These are phyloP conservation scores for Clonostachys byssicola DNA, from an alignment of 2,329 filamentous ascomycete species.

Conservation along the genomic window DNA sequence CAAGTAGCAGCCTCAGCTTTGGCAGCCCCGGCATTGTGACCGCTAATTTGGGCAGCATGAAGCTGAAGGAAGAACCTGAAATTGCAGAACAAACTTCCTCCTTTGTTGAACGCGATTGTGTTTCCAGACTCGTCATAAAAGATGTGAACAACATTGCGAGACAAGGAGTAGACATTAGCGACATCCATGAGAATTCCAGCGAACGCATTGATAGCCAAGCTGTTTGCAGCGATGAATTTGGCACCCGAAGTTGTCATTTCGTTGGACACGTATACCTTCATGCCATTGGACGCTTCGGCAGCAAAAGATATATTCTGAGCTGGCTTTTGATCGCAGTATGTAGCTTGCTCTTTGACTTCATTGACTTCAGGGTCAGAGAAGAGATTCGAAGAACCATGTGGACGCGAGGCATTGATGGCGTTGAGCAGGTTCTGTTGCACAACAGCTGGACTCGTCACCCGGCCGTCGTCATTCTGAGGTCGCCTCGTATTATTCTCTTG, in stretches of 20 bases:
- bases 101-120: slow-evolving; percentile 89
- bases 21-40: slow-evolving; percentile 28
- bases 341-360: slow-evolving; percentile 74
- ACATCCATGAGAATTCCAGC: slow-evolving; percentile 65
- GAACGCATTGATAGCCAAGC: slow-evolving; percentile 63
- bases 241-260: slow-evolving; percentile 38
- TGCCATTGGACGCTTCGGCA: slow-evolving; percentile 65
- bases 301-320: slow-evolving; percentile 69
- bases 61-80: slow-evolving; percentile 80
- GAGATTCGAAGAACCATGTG: slow-evolving; percentile 70
- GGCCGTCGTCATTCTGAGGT: slow-evolving; percentile 36
- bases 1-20: slow-evolving; percentile 71
- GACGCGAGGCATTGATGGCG: slow-evolving; percentile 73
- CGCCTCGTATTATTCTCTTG: slow-evolving; percentile 1
- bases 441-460: slow-evolving; percentile 55
- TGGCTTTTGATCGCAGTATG: slow-evolving; percentile 79
- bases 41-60: slow-evolving; percentile 52
- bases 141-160: slow-evolving; percentile 69
- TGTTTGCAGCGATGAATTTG: slow-evolving; percentile 57
- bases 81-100: slow-evolving; percentile 90
- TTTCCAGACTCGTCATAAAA: slow-evolving; percentile 77
- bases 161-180: slow-evolving; percentile 68
- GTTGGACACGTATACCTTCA: slow-evolving; percentile 69
- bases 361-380: slow-evolving; percentile 69
- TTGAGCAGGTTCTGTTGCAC: slow-evolving; percentile 70